A percentile compares a stretch with the other conserved stretches of the same genome.
Evolutionary conservation across 306 rosid genomes (phyloP).

Genomic region (Betula pendula): DNA sequence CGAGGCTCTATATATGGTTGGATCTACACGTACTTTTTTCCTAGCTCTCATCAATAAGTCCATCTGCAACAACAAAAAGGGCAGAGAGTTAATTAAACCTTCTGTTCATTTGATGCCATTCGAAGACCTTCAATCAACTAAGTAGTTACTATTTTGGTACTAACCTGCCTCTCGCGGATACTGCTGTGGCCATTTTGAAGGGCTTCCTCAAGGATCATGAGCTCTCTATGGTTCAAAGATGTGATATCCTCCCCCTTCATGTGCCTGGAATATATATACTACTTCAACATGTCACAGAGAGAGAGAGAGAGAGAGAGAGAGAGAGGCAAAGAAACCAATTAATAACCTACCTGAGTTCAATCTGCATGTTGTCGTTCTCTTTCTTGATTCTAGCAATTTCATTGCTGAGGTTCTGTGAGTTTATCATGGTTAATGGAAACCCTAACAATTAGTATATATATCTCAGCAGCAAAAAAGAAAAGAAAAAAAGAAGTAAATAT

Average conservation of each 20-base stretch:
- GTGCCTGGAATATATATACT: conserved; percentile 53
- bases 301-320: neutral
- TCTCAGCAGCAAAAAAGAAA: neutral
- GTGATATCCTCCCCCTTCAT: conserved; percentile 83
- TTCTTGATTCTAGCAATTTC: conserved; percentile 85
- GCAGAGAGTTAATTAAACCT: too few species aligned
- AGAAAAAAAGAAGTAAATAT: neutral
- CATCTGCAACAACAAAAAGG: too few species aligned
- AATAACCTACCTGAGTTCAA: conserved; percentile 61
- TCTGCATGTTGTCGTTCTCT: conserved; percentile 89
- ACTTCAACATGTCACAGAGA: neutral
- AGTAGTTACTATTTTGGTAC: neutral
- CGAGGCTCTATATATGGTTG: too few species aligned
- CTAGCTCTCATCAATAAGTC: too few species aligned
- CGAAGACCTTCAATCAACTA: too few species aligned
- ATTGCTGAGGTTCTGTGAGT: conserved; percentile 69
- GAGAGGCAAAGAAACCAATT: neutral
- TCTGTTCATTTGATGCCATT: too few species aligned
- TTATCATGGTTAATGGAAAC: conserved; percentile 10
- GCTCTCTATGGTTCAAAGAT: conserved; percentile 64
- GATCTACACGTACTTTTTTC: too few species aligned
- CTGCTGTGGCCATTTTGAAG: conserved; percentile 70
- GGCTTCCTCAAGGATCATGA: conserved; percentile 59
- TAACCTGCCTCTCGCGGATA: conserved; percentile 62
- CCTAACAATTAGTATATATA: conserved; percentile 11